phyloP scores from a whole-genome alignment of 2,329 filamentous ascomycete species.

The Microdochium paspali region DNA sequence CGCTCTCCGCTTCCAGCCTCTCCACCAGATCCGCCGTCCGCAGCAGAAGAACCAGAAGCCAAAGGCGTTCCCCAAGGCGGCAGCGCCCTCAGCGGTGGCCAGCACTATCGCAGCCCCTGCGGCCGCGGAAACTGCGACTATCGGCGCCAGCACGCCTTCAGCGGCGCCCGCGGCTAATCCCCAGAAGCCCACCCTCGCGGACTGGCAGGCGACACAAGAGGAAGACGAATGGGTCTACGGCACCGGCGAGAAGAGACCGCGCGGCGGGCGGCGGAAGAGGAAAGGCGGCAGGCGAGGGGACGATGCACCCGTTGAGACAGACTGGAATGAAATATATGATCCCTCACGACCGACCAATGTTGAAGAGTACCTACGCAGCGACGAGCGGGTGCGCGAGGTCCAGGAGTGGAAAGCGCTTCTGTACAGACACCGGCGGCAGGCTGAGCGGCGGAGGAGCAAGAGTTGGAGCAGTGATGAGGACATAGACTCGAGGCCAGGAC shows the following conservation, averaged over 20 bases:
- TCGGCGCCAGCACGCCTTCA: no score
- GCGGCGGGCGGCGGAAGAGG: conserved; percentile 70
- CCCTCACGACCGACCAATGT: conserved; percentile 74
- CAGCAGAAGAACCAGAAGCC: conserved; percentile 50
- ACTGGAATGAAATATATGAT: conserved; percentile 92
- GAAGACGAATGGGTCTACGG: conserved; percentile 76
- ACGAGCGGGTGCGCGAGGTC: conserved; percentile 72
- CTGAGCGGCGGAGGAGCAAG: conserved; percentile 17
- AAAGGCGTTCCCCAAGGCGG: conserved; percentile 48
- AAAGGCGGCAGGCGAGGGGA: conserved; percentile 59
- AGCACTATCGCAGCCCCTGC: conserved; percentile 6
- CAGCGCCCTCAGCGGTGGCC: conserved; percentile 16
- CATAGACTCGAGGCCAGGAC: conserved; percentile 11
- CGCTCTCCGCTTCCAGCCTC: conserved; percentile 74
- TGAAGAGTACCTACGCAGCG: conserved; percentile 74
- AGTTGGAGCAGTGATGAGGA: conserved; percentile 24
- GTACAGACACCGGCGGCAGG: conserved; percentile 53
- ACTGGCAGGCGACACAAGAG: conserved; percentile 62
- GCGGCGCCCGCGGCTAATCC: conserved; percentile 30
- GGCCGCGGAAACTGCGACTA: no score
- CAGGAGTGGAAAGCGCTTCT: conserved; percentile 78
- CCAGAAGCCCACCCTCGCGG: conserved; percentile 62
- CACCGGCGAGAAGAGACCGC: conserved; percentile 54
- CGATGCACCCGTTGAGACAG: conserved; percentile 46
- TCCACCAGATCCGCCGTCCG: conserved; percentile 56